Base-by-base conservation (phyloP, 23 red algal genomes). In the Gracilaria caudata region DNA sequence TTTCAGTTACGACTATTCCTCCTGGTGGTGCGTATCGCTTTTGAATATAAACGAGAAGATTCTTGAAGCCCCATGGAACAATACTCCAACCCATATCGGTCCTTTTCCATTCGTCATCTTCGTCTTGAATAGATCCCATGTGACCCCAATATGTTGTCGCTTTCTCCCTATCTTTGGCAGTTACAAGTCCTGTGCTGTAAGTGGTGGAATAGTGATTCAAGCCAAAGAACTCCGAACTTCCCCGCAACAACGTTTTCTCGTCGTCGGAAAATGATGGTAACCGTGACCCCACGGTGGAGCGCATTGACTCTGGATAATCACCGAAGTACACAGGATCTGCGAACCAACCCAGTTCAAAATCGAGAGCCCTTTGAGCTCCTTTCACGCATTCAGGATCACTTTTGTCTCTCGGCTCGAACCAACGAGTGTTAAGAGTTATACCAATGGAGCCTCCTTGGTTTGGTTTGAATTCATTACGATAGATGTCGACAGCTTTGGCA, bases 11-110 rank as follows among this genome's bases (percentile, higher is more conserved):
- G 28, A 85, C 40, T 51, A 93, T 87, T 17, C 90, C 90, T 3
- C 81, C 90, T 13, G 65, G 17, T 64, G 81, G 90, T 21, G 23
- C 0, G 75, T 93, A 87, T 13, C 45, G 53, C 34, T 78, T 70
- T 29, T 85, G 53, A 68, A 93, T 93, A 75, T 87, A 86, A 23
- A 66, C 2, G 0, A 86, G 81, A 56, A 93, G 39, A 21, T 79
- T 71, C 24, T 64, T 81, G 47, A 93, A 80, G 43, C 90, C 90
- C 56, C 59, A 80, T 7, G 90, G 90, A 70, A 93, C 90, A 73
- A 93, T 59, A 54, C 63, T 32, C 90, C 90, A 93, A n/a, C 90
- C 90, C 90, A 93, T 93, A 56, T 85, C 90, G 3, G 90, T 86
- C 19, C 25, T 80, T 28, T 66, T 37, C 90, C 90, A 93, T 56